phyloP scores from a whole-genome alignment of 2,329 filamentous ascomycete species.

The Lizonia empirigonia region DNA sequence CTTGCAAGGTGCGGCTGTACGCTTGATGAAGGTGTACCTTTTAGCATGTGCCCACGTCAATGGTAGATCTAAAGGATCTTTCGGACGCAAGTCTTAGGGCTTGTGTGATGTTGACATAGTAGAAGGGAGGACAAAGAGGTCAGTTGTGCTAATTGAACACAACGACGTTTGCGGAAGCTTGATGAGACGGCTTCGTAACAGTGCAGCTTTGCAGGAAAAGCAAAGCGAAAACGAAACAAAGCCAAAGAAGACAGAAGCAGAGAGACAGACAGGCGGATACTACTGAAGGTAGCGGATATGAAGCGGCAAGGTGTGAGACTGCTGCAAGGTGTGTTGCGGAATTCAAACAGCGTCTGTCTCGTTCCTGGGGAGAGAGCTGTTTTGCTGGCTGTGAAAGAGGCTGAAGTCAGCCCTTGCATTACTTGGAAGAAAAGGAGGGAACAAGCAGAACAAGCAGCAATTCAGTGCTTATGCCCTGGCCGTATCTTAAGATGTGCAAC shows the following conservation, averaged over 20 bases:
- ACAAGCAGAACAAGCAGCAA: slow-evolving; percentile 33
- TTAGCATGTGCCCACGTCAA: slow-evolving; percentile 39
- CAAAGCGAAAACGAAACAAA: slow-evolving; percentile 38
- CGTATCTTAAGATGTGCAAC: slow-evolving; percentile 32
- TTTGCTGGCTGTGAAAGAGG: slow-evolving; percentile 24
- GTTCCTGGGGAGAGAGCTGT: slow-evolving; percentile 33
- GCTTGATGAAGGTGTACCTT: slow-evolving; percentile 40
- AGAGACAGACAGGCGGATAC: slow-evolving; percentile 40
- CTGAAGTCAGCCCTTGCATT: slow-evolving; percentile 44
- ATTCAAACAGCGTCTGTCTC: slow-evolving; percentile 40
- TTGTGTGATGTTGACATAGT: slow-evolving; percentile 40
- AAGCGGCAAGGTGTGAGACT: slow-evolving; percentile 21
- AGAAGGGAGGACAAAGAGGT: slow-evolving; percentile 39
- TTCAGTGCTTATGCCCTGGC: slow-evolving; percentile 28
- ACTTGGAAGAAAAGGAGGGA: slow-evolving; percentile 38
- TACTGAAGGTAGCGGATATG: slow-evolving; percentile 34
- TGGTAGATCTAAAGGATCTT: slow-evolving; percentile 24
- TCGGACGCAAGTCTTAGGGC: slow-evolving; percentile 34
- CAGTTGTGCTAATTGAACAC: slow-evolving; percentile 37
- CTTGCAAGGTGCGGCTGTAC: slow-evolving; percentile 34
- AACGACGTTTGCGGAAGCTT: slow-evolving; percentile 44
- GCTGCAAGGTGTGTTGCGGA: slow-evolving; percentile 41
- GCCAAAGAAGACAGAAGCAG: slow-evolving; percentile 36
- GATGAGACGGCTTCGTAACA: slow-evolving; percentile 38
- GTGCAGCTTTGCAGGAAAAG: slow-evolving; percentile 42